Percentiles rank a stretch among this genome's conserved stretches.
Evolutionary conservation across 139 green algal species (phyloP).

Genomic region (Pseudopediastrum boryanum): DNA sequence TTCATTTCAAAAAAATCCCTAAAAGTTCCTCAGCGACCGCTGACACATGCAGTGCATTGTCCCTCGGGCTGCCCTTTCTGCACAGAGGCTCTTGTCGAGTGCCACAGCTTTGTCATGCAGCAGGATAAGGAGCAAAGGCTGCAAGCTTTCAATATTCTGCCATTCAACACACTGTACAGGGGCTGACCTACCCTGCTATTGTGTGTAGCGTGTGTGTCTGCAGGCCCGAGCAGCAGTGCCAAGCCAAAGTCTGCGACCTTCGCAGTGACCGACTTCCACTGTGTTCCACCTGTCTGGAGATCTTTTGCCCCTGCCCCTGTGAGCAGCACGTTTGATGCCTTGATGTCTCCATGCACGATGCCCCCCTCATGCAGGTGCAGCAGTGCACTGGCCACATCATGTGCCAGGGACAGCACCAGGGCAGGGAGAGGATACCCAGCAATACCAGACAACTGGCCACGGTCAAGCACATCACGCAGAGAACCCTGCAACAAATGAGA

Average conservation of each 20-base stretch:
- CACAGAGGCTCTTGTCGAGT: no score
- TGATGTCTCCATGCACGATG: slow-evolving; percentile 61
- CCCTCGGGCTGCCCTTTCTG: no score
- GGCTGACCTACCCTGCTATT: slow-evolving; percentile 11
- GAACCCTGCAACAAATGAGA: slow-evolving; percentile 39
- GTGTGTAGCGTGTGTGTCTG: slow-evolving; percentile 33
- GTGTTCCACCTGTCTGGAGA: background rate
- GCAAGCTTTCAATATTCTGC: no score
- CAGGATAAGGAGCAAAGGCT: no score
- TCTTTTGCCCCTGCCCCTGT: background rate
- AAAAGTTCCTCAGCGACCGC: no score
- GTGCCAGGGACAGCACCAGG: slow-evolving; percentile 41
- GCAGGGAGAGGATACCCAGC: slow-evolving; percentile 11
- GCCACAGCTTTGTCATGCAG: no score
- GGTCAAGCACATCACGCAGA: slow-evolving; percentile 26
- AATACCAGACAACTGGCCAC: slow-evolving; percentile 23
- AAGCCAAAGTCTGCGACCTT: slow-evolving; percentile 49
- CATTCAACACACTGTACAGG: no score
- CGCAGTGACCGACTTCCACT: slow-evolving; percentile 7
- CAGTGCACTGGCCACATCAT: slow-evolving; percentile 58
- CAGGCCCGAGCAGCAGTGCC: slow-evolving; percentile 1
- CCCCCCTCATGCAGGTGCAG: slow-evolving; percentile 51
- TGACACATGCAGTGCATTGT: no score
- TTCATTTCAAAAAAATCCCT: no score
- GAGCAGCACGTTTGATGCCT: slow-evolving; percentile 50